Evolutionary conservation across 495 filamentous ascomycete genomes (phyloP), one percentile per base, ranked within the genome.

Genomic region (Talaromyces ruber): DNA sequence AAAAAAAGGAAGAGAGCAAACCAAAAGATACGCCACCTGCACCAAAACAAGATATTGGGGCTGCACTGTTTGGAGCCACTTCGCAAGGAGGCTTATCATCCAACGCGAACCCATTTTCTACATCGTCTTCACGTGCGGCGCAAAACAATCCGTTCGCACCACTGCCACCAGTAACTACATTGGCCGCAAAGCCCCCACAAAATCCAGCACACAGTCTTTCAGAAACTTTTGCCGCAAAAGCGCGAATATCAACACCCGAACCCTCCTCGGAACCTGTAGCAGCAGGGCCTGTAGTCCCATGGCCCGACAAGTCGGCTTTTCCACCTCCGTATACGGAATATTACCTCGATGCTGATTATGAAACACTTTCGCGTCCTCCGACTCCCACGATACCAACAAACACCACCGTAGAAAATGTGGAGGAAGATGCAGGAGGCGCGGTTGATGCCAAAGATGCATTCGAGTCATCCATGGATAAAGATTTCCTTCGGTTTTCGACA

Each of bases 281-380:
- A 51, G 14, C 67, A 45, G 69, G 66, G 2, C 56, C 74, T 0
- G 63, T 63, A 1, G 65, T 87, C 29, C 90, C 92, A 5, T 98
- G 93, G 93, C 93, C 94, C 18, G 59, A 79, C 25, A 72, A 79
- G 29, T 75, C 84, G 6, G 72, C 75, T 2, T 86, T 88, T 64
- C 91, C 91, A 2, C 21, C 77, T 0, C 77, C 90, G 4, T 97
- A 91, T 76, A 87, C 91, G 0, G 70, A 81, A 53, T 90, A 85
- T 74, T 87, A 89, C 78, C 84, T 99, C 50, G 93, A 98, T 69
- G 93, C 93, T 11, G 94, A 97, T 64, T 93, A 91, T 78, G 95
- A 98, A 71, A 87, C 86, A 18, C 83, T 97, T 47, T 88, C 61
- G 25, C 71, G 62, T 57, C 79, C 70, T 65, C 83, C 61, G 64